These are phyloP conservation scores for Colletotrichum trifolii DNA, from an alignment of 2,329 filamentous ascomycete species.

Conservation along the genomic window DNA sequence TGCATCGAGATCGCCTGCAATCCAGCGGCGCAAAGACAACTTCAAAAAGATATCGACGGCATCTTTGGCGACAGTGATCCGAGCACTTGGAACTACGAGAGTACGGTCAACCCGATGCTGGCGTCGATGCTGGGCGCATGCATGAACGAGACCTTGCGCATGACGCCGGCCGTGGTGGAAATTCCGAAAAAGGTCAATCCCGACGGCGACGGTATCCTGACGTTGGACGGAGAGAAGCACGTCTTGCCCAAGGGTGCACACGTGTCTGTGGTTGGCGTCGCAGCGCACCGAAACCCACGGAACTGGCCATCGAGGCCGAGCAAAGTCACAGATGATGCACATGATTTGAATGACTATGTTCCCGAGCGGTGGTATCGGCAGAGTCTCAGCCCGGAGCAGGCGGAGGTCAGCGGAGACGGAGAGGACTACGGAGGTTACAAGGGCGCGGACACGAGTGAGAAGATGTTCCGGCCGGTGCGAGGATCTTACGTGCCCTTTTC, in stretches of 20 bases:
- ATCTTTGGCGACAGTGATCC: slow-evolving; percentile 70
- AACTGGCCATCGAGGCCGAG: slow-evolving; percentile 74
- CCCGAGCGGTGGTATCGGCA: slow-evolving; percentile 78
- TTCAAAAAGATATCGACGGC: slow-evolving; percentile 77
- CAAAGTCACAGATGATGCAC: slow-evolving; percentile 51
- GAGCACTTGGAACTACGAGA: slow-evolving; percentile 77
- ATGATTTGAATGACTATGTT: slow-evolving; percentile 75
- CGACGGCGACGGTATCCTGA: slow-evolving; percentile 65
- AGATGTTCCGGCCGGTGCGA: slow-evolving; percentile 69
- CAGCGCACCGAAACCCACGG: slow-evolving; percentile 74
- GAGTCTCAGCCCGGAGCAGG: slow-evolving; percentile 39
- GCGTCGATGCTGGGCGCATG: slow-evolving; percentile 78
- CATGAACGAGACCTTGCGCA: slow-evolving; percentile 80
- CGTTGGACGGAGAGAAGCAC: slow-evolving; percentile 66
- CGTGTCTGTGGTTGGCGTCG: slow-evolving; percentile 67
- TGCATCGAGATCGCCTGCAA: slow-evolving; percentile 75
- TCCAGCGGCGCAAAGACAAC: slow-evolving; percentile 68
- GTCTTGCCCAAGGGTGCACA: slow-evolving; percentile 66
- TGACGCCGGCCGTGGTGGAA: slow-evolving; percentile 76
- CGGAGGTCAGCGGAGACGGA: slow-evolving; percentile 38
- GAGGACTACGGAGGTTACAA: slow-evolving; percentile 69
- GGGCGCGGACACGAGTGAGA: slow-evolving; percentile 69
- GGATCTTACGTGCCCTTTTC: slow-evolving; percentile 70
- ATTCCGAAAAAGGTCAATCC: slow-evolving; percentile 75
- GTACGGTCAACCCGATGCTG: slow-evolving; percentile 72